Conservation (phyloP, 2,329 filamentous ascomycete genomes). For the Macrophomina phaseolina region DNA sequence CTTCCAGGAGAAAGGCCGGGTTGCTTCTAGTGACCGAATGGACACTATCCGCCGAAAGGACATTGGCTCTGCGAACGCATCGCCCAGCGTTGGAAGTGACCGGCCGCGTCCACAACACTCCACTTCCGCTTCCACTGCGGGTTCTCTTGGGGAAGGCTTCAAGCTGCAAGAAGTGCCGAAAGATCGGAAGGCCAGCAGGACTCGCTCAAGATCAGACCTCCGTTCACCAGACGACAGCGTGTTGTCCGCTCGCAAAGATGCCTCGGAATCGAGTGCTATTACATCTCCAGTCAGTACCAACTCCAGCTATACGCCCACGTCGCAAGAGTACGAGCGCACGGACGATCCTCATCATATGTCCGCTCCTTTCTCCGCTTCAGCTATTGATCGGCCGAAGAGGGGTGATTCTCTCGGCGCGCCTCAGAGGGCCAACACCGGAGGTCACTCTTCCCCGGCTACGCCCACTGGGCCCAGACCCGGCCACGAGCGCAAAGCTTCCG, state of each 20-base stretch:
- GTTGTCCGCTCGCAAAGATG: slow-evolving; percentile 7
- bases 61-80: slow-evolving; percentile 32
- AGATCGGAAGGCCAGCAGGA: slow-evolving; percentile 59
- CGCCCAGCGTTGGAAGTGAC: slow-evolving; percentile 51
- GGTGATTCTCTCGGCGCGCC: slow-evolving; percentile 62
- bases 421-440: not conserved
- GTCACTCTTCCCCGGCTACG: slow-evolving; percentile 46
- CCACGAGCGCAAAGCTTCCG: slow-evolving; percentile 49
- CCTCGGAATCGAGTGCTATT: slow-evolving; percentile 25
- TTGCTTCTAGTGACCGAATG: slow-evolving; percentile 56
- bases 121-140: slow-evolving; percentile 37
- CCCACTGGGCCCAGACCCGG: slow-evolving; percentile 39
- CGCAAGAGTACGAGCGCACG: slow-evolving; percentile 43
- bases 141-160: slow-evolving; percentile 57
- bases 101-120: slow-evolving; percentile 51
- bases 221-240: slow-evolving; percentile 38
- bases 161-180: slow-evolving; percentile 82
- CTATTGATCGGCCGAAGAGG: slow-evolving; percentile 57
- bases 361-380: slow-evolving; percentile 43
- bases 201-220: slow-evolving; percentile 53
- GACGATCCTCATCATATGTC: slow-evolving; percentile 33
- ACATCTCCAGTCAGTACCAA: slow-evolving; percentile 22
- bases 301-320: slow-evolving; percentile 26
- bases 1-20: slow-evolving; percentile 82
- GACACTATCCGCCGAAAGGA: slow-evolving; percentile 58